Conservation (phyloP, 257 asterid species). For the Paulownia fortunei region DNA sequence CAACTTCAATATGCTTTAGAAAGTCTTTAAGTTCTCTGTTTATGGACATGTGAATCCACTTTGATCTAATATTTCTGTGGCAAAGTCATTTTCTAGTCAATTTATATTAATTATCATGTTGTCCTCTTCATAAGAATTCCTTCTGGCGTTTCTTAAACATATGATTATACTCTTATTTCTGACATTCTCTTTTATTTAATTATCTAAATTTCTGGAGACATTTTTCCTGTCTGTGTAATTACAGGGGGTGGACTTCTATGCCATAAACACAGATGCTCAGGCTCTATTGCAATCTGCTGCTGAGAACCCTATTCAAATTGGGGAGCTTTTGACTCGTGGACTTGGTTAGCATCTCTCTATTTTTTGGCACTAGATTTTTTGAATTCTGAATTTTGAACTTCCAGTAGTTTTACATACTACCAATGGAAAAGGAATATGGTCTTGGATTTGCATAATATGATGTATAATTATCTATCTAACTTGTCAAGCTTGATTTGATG, state of each 20-base stretch:
- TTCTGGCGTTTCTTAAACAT: neutral
- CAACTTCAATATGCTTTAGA: neutral
- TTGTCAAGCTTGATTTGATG: conserved; percentile 11
- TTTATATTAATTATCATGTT: neutral
- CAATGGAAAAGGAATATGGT: conserved; percentile 4
- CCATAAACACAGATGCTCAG: conserved; percentile 96
- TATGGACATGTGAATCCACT: neutral
- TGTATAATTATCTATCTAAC: conserved; percentile 11
- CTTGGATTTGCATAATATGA: conserved; percentile 13
- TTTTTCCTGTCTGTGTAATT: conserved; percentile 12
- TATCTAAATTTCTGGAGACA: conserved; percentile 30
- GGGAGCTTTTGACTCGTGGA: conserved; percentile 99
- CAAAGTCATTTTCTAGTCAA: neutral
- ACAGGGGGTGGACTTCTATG: conserved; percentile 98
- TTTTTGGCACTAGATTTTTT: conserved; percentile 11
- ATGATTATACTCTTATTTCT: neutral
- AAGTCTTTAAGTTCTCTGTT: neutral
- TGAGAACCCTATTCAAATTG: conserved; percentile 88
- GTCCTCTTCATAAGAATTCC: neutral
- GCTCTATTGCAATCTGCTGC: conserved; percentile 94
- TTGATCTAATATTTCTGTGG: neutral
- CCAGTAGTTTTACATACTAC: neutral
- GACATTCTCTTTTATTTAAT: neutral
- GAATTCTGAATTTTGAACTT: neutral
- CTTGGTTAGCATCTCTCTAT: conserved; percentile 65